Evolutionary conservation across 179 eudicot species (phyloP).

Genomic region (Silene vulgaris): DNA sequence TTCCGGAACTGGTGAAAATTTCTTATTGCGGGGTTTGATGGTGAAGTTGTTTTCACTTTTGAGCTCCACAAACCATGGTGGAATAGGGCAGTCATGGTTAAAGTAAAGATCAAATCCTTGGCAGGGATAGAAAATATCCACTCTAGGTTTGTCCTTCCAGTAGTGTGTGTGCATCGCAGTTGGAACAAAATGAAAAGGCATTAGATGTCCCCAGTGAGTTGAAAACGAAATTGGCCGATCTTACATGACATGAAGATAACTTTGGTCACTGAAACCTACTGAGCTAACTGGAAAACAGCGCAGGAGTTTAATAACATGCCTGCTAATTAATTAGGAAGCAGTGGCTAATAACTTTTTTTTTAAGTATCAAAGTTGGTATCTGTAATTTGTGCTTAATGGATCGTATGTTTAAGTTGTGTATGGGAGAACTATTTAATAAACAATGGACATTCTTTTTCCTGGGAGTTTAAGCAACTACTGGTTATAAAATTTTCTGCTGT

Average conservation of each 20-base stretch:
- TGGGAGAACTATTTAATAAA: neutral
- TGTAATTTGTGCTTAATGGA: neutral
- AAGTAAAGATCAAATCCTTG: neutral
- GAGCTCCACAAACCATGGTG: neutral
- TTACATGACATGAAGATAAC: slow-evolving; percentile 3
- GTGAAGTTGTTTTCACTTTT: neutral
- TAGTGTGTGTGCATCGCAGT: neutral
- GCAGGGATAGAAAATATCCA: neutral
- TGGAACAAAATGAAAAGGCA: too few species aligned
- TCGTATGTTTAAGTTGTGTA: neutral
- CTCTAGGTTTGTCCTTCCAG: neutral
- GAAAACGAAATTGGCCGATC: neutral
- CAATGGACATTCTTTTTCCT: neutral
- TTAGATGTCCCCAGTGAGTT: neutral
- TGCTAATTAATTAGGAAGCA: too few species aligned
- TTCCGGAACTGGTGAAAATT: neutral
- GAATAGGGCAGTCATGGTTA: neutral
- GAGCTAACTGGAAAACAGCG: neutral
- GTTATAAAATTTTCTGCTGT: neutral
- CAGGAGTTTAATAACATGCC: neutral
- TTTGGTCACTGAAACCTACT: slow-evolving; percentile 4
- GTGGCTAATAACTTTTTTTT: neutral
- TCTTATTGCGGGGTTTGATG: neutral
- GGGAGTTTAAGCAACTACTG: neutral
- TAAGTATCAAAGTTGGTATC: neutral